Evolutionary conservation across 108 stramenopile species (phyloP), one percentile per base, ranked within the genome.

Genomic region (Skeletonema tropicum): DNA sequence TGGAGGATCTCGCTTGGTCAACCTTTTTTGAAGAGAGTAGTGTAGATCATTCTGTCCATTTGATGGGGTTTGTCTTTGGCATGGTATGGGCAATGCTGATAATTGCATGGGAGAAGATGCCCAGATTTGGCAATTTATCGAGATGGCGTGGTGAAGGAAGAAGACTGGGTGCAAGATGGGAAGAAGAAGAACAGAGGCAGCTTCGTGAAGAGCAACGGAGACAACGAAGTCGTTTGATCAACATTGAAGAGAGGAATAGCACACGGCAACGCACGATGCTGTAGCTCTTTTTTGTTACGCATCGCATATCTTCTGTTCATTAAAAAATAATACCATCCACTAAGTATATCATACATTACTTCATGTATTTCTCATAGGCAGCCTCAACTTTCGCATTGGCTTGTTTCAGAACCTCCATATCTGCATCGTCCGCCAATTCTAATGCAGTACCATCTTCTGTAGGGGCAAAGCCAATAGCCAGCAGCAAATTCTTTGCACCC

Each of bases 401-500:
- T 57, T 88, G 76, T 39, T 64, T 68, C 73, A 94, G 70, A n/a
- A 90, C 71, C 9, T 71, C 65, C 32, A 67, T 23, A 68, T 92
- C 87, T 4, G 89, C 86, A 65, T 90, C 90, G 13, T 90, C 88
- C 10, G 46, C 49, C 73, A 94, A 63, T 58, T 76, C 80, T 25
- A 82, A 76, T 10, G 66, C 49, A 31, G 83, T 79, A 19, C 74
- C 74, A 62, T 68, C 82, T 31, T 91, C 85, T 35, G 85, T 86
- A 17, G 80, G 89, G 29, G 35, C 62, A 68, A 97, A 97, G 52
- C 97, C 97, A 23, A 94, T 86, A 36, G 89, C 86, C 71, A 93
- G 57, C 36, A 97, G 73, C 48, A 95, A 73, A 45, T 71, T 59
- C 74, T 92, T 93, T 13, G 89, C 93, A 7, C 94, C 97, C 52